Conservation (phyloP, 1,139 yeast genomes). For the Hyphopichia wangnamkhiaoensis region DNA sequence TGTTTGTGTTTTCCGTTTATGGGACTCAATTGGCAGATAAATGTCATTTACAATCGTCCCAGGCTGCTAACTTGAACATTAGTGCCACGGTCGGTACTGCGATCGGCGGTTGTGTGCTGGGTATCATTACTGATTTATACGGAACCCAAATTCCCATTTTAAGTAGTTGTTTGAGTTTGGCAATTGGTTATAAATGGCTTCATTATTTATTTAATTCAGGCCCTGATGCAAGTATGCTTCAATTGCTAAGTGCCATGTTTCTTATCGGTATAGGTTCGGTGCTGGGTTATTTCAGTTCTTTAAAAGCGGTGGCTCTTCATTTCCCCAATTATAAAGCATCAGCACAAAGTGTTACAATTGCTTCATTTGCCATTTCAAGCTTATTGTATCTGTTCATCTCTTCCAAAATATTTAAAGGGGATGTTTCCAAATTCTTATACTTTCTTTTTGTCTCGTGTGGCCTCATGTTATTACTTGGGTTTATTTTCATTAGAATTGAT, state of each 20-base stretch:
- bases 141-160: conserved; percentile 38
- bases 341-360: conserved; percentile 40
- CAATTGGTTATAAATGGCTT: conserved; percentile 30
- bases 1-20: conserved; percentile 36
- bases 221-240: conserved; percentile 13
- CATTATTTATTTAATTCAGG: conserved; percentile 22
- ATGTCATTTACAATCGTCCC: conserved; percentile 29
- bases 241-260: conserved; percentile 30
- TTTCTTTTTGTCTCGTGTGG: conserved; percentile 27
- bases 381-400: conserved; percentile 27
- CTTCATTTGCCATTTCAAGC: conserved; percentile 40
- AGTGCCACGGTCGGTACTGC: conserved; percentile 34
- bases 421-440: conserved; percentile 23
- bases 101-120: conserved; percentile 33
- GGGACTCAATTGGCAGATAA: conserved; percentile 32
- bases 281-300: conserved; percentile 34
- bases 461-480: conserved; percentile 27
- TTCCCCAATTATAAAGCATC: conserved; percentile 35
- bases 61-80: conserved; percentile 32
- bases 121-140: conserved; percentile 31
- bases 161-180: conserved; percentile 23
- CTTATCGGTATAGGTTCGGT: conserved; percentile 35
- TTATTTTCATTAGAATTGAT: conserved; percentile 30
- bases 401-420: conserved; percentile 20
- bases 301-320: conserved; percentile 35